Conservation (phyloP, 164 flowering plant species). For the Piper betle region DNA sequence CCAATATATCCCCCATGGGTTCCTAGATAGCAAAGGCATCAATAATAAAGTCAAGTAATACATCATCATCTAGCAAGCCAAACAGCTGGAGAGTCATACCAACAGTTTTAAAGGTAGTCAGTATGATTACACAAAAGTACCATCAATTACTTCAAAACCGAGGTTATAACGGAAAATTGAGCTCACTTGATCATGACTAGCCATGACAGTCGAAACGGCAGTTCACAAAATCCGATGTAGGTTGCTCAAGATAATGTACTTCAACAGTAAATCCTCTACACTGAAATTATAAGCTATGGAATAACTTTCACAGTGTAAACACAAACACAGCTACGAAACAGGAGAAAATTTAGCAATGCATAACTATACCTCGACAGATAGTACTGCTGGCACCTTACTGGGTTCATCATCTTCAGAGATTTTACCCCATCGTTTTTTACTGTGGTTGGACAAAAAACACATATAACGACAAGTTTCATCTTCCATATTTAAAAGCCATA, state of each 20-base stretch:
- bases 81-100: background rate
- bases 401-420: conserved; percentile 36
- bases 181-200: conserved; percentile 69
- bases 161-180: background rate
- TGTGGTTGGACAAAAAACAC: conserved; percentile 9
- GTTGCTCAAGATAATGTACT: conserved; percentile 68
- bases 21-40: conserved; percentile 30
- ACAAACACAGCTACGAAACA: background rate
- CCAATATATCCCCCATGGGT: conserved; percentile 79
- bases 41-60: no score
- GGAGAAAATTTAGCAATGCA: background rate
- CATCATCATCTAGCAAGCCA: background rate
- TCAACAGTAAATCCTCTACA: conserved; percentile 86
- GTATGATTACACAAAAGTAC: background rate
- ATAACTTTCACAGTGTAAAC: background rate
- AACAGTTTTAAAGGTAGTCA: background rate
- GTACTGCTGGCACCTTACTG: conserved; percentile 59
- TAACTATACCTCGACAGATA: conserved; percentile 75
- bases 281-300: conserved; percentile 26
- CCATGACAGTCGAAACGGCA: conserved; percentile 67
- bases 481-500: no score
- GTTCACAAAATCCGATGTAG: conserved; percentile 74
- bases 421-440: conserved; percentile 38
- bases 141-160: background rate
- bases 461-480: background rate